Conservation (phyloP, 2,329 filamentous ascomycete species). For the Epichloe amarillans region DNA sequence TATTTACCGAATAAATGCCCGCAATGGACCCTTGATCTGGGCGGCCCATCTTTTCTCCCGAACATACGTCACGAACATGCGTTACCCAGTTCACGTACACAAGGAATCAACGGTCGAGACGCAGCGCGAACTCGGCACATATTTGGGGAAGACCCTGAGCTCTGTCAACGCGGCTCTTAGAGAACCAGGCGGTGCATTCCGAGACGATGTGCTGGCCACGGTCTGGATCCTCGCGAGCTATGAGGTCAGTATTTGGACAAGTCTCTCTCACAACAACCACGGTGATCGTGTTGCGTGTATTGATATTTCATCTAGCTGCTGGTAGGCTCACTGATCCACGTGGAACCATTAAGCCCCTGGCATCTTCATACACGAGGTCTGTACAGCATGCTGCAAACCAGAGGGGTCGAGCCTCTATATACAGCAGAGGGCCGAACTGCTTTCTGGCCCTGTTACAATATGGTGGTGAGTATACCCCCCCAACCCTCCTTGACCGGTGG, state of each 20-base stretch:
- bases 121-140: slow-evolving; percentile 20
- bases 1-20: slow-evolving; percentile 13
- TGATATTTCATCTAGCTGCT: slow-evolving; percentile 16
- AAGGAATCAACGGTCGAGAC: slow-evolving; percentile 13
- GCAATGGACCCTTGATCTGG: slow-evolving; percentile 24
- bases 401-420: slow-evolving; percentile 18
- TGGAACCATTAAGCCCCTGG: slow-evolving; percentile 20
- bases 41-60: slow-evolving; percentile 27
- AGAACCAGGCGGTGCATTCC: slow-evolving; percentile 14
- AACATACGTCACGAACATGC: slow-evolving; percentile 25
- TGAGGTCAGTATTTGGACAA: slow-evolving; percentile 16
- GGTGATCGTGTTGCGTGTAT: neutral
- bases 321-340: slow-evolving; percentile 21
- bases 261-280: neutral
- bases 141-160: slow-evolving; percentile 24
- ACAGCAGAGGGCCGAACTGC: slow-evolving; percentile 14
- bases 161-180: slow-evolving; percentile 25
- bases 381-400: slow-evolving; percentile 22
- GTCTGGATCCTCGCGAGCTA: slow-evolving; percentile 28
- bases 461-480: slow-evolving; percentile 21
- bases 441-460: slow-evolving; percentile 26
- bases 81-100: slow-evolving; percentile 17
- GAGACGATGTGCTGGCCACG: slow-evolving; percentile 25
- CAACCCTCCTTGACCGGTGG: too few relatives aligned
- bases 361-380: slow-evolving; percentile 23